A percentile compares a stretch with the other conserved stretches of the same genome.
These are phyloP conservation scores for Micractinium conductrix DNA, from an alignment of 139 green algal genomes.

Conservation along the genomic window DNA sequence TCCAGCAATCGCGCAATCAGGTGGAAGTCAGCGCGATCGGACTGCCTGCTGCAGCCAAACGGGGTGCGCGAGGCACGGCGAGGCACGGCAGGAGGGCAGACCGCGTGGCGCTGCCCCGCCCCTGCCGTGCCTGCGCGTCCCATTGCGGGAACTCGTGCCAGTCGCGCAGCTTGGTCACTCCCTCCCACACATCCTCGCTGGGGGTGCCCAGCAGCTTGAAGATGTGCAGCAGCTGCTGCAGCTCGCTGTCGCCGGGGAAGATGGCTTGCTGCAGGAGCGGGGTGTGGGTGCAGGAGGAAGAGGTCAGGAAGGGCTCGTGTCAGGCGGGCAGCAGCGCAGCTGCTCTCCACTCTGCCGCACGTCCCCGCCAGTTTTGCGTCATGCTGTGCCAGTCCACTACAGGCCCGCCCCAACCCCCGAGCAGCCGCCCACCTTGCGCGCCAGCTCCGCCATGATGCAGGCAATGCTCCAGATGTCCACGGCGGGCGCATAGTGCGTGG, in stretches of 20 bases:
- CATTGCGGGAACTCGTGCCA: constrained; percentile 90
- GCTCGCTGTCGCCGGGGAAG: constrained; percentile 87
- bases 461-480: constrained; percentile 99
- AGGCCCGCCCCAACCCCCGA: neutral
- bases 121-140: too few relatives aligned
- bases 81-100: too few relatives aligned
- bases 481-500: constrained; percentile 93
- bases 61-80: too few relatives aligned
- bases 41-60: too few relatives aligned
- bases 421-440: constrained; percentile 33
- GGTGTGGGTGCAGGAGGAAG: neutral
- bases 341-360: neutral
- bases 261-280: constrained; percentile 68
- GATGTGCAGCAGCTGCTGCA: constrained; percentile 91
- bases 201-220: constrained; percentile 92
- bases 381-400: neutral
- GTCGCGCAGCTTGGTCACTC: constrained; percentile 79
- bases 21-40: too few relatives aligned
- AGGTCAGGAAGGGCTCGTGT: neutral
- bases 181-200: constrained; percentile 78
- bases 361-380: too few relatives aligned
- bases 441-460: constrained; percentile 98
- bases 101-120: too few relatives aligned
- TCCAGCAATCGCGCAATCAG: too few relatives aligned
- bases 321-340: neutral